Percentiles rank a stretch among this genome's conserved stretches.
phyloP scores from a whole-genome alignment of 192 early-diverging fungal species.

The Umbelopsis sp. region DNA sequence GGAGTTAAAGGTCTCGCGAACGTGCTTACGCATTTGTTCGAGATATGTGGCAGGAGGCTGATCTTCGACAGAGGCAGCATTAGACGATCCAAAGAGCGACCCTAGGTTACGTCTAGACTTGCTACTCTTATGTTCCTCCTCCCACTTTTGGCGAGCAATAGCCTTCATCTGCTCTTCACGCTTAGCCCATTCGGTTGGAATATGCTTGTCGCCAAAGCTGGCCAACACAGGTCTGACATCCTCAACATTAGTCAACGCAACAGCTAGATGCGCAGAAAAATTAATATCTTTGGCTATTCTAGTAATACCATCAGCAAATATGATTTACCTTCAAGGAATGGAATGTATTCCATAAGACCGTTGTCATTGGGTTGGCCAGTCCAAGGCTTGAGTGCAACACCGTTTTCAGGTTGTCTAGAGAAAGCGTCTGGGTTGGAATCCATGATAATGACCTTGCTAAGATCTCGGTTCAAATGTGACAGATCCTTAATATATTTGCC shows the following conservation, averaged over 20 bases:
- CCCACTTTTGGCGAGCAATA: conserved; percentile 66
- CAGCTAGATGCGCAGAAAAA: conserved; percentile 30
- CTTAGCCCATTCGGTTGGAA: conserved; percentile 68
- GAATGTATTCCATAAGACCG: conserved; percentile 82
- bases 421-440: conserved; percentile 88
- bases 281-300: not conserved
- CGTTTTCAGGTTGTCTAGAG: conserved; percentile 92
- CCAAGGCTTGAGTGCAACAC: conserved; percentile 84
- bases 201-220: conserved; percentile 68
- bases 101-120: conserved; percentile 61
- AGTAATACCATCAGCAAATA: not conserved
- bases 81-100: conserved; percentile 39
- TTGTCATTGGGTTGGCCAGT: conserved; percentile 79
- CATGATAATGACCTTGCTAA: conserved; percentile 90
- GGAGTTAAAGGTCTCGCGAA: conserved; percentile 67
- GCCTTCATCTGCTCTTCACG: conserved; percentile 72
- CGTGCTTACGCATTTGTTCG: conserved; percentile 64
- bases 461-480: conserved; percentile 91
- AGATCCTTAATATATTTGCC: conserved; percentile 89
- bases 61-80: conserved; percentile 53
- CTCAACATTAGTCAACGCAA: conserved; percentile 72
- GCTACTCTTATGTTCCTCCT: conserved; percentile 59
- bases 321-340: conserved; percentile 88
- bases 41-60: conserved; percentile 65
- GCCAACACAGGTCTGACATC: conserved; percentile 76